Percentiles rank a stretch among this genome's conserved stretches.
Evolutionary conservation across 192 early-diverging fungal species (phyloP).

Genomic region (Entomortierella lignicola): DNA sequence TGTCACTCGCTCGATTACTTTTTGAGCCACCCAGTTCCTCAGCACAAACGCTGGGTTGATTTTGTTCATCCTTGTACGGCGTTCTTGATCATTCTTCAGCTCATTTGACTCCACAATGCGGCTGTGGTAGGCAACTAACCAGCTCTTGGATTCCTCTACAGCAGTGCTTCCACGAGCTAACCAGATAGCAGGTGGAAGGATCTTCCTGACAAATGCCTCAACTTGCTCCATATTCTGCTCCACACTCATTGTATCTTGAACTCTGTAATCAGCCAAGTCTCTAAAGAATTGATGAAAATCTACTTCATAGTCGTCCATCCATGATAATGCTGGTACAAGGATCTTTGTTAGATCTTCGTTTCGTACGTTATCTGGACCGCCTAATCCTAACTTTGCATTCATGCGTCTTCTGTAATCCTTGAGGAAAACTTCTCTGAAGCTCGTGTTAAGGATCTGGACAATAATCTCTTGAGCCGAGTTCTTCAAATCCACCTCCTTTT

Average conservation of each 20-base stretch:
- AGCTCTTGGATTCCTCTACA: conserved; percentile 54
- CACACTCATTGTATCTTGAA: conserved; percentile 27
- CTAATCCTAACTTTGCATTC: conserved; percentile 69
- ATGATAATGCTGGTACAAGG: conserved; percentile 74
- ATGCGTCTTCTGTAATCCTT: conserved; percentile 67
- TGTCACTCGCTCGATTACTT: conserved; percentile 66
- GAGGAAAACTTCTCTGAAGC: conserved; percentile 63
- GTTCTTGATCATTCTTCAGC: conserved; percentile 18
- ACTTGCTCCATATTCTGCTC: conserved; percentile 24
- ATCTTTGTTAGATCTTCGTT: conserved; percentile 63
- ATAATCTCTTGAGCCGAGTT: conserved; percentile 57
- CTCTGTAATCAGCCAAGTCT: conserved; percentile 65
- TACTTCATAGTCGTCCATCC: conserved; percentile 68
- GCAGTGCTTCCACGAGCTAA: conserved; percentile 32
- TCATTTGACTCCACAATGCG: conserved; percentile 60
- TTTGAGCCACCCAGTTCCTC: conserved; percentile 83
- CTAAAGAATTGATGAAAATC: conserved; percentile 87
- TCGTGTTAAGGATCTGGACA: conserved; percentile 62
- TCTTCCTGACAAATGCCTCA: conserved; percentile 33
- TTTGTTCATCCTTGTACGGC: conserved; percentile 69
- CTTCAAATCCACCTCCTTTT: conserved; percentile 37
- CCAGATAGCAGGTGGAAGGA: conserved; percentile 35
- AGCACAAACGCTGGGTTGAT: conserved; percentile 83
- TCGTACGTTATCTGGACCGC: not conserved
- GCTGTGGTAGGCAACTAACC: conserved; percentile 70